Conservation (phyloP, 345 rosid species). For the Linum tenue region DNA sequence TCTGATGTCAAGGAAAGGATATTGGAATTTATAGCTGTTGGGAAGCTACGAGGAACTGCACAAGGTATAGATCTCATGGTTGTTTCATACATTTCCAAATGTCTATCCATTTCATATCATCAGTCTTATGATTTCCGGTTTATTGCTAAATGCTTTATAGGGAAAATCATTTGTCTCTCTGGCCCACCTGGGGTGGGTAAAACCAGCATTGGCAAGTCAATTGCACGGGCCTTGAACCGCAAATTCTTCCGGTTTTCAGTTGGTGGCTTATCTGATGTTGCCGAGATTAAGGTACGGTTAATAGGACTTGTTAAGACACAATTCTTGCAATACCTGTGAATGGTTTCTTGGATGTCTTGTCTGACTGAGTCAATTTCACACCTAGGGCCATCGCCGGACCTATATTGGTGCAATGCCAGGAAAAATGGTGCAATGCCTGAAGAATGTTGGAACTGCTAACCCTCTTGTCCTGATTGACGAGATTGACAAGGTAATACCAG, state of each 20-base stretch:
- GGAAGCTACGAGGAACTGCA: slow-evolving; percentile 92
- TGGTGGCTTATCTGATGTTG: slow-evolving; percentile 96
- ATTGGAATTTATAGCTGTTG: slow-evolving; percentile 96
- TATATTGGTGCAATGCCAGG: slow-evolving; percentile 99
- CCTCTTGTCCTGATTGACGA: slow-evolving; percentile 99
- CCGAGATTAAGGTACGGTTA: slow-evolving; percentile 85
- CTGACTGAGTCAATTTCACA: slow-evolving; percentile 18
- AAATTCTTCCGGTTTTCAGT: slow-evolving; percentile 95
- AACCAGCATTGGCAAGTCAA: slow-evolving; percentile 97
- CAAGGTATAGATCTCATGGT: slow-evolving; percentile 49
- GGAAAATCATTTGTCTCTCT: slow-evolving; percentile 95
- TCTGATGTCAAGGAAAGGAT: slow-evolving; percentile 96
- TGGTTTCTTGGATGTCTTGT: neutral
- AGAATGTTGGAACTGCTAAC: slow-evolving; percentile 94
- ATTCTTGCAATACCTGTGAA: neutral
- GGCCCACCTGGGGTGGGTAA: slow-evolving; percentile 99
- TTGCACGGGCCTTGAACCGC: slow-evolving; percentile 92
- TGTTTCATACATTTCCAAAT: neutral
- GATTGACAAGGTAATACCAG: slow-evolving; percentile 75
- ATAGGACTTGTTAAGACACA: neutral
- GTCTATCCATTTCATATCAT: neutral
- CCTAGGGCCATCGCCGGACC: slow-evolving; percentile 97
- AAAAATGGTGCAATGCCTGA: slow-evolving; percentile 98
- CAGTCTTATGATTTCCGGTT: slow-evolving; percentile 11
- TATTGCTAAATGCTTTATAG: slow-evolving; percentile 33